phyloP scores from a whole-genome alignment of 129 eudicot species.

The Chrysanthemum seticuspe region DNA sequence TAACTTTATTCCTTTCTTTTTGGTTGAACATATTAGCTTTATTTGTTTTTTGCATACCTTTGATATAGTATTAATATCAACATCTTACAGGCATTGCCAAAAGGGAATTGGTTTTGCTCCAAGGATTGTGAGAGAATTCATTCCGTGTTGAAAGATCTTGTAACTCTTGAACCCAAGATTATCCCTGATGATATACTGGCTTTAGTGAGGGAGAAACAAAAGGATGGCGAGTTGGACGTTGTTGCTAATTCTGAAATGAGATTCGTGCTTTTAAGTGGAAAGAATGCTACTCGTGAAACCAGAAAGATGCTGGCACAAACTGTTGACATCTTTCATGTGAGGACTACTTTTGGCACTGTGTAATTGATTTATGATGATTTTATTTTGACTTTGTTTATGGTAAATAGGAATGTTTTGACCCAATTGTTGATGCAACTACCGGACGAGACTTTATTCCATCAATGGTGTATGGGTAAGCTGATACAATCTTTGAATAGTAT shows the following conservation, averaged over 20 bases:
- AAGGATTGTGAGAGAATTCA: conserved; percentile 59
- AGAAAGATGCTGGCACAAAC: conserved; percentile 75
- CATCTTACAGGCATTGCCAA: conserved; percentile 70
- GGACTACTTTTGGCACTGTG: conserved; percentile 22
- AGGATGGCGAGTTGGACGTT: conserved; percentile 24
- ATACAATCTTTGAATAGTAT: no score
- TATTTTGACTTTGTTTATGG: background rate
- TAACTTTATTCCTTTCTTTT: background rate
- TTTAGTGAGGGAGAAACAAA: conserved; percentile 51
- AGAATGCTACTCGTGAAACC: conserved; percentile 64
- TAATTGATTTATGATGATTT: background rate
- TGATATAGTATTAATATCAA: conserved; percentile 6
- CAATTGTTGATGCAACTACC: conserved; percentile 74
- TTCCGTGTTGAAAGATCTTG: conserved; percentile 55
- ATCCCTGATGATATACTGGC: conserved; percentile 57
- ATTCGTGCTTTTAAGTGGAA: conserved; percentile 82
- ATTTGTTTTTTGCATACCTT: no score
- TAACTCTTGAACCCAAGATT: conserved; percentile 61
- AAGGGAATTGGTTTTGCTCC: conserved; percentile 85
- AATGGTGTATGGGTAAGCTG: conserved; percentile 88
- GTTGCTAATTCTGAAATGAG: conserved; percentile 54
- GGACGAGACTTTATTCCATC: conserved; percentile 91
- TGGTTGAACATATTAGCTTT: background rate
- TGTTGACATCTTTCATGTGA: conserved; percentile 87
- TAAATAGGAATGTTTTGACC: conserved; percentile 79